Evolutionary conservation across 371 early-diverging fungal species (phyloP).

Genomic region (Edhazardia aedis): DNA sequence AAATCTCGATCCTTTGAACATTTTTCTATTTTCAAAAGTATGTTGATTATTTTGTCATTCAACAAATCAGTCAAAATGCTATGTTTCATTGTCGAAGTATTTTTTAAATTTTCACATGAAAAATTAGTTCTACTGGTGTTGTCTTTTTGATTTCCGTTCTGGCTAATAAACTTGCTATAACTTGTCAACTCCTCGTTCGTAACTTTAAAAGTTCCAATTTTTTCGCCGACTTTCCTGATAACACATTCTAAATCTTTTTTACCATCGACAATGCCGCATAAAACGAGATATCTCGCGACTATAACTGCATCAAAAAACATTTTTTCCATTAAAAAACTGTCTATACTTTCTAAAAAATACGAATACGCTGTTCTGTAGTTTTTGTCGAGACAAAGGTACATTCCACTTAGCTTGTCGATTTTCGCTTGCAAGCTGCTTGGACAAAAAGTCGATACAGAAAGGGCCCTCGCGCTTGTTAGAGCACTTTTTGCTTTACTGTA

Average conservation of each 20-base stretch:
- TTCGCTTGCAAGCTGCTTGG: constrained; percentile 42
- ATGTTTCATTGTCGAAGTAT: too few relatives aligned
- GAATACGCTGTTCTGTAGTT: constrained; percentile 36
- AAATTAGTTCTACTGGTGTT: too few relatives aligned
- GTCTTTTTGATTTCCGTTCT: too few relatives aligned
- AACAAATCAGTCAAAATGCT: too few relatives aligned
- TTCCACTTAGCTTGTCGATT: constrained; percentile 45
- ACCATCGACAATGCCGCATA: constrained; percentile 35
- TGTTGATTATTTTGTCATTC: constrained; percentile 23
- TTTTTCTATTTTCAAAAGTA: constrained; percentile 27
- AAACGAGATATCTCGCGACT: constrained; percentile 37
- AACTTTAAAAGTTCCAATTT: too few relatives aligned
- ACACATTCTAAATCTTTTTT: constrained; percentile 32
- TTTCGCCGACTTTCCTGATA: too few relatives aligned
- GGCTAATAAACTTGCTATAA: neutral
- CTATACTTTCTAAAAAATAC: constrained; percentile 45
- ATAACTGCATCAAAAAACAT: constrained; percentile 13
- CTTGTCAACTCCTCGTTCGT: too few relatives aligned
- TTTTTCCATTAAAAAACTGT: constrained; percentile 37
- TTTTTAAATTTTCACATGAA: too few relatives aligned
- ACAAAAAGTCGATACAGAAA: constrained; percentile 39
- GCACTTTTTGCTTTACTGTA: constrained; percentile 32
- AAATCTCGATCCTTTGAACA: constrained; percentile 28
- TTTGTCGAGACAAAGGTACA: constrained; percentile 44
- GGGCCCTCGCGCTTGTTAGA: constrained; percentile 42